Conservation (phyloP, 2,329 filamentous ascomycete species). For the Trichoderma sp. region DNA sequence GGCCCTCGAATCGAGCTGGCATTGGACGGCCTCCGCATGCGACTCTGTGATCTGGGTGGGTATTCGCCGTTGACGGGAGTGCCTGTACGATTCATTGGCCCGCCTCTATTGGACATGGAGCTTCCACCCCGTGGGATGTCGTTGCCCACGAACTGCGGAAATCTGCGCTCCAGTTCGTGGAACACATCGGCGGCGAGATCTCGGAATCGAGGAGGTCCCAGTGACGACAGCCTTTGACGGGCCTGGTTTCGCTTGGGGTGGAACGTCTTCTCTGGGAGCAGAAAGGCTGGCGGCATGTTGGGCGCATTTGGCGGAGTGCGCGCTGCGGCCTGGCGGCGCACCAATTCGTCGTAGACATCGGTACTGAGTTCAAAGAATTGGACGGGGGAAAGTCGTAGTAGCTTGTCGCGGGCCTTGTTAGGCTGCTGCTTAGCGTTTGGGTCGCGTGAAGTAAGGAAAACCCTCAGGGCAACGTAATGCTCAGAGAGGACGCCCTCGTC, state of each 20-base stretch:
- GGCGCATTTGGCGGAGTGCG: constrained; percentile 52
- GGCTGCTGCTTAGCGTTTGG: constrained; percentile 71
- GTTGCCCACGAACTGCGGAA: constrained; percentile 71
- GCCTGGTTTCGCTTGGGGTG: constrained; percentile 98
- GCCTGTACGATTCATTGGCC: constrained; percentile 56
- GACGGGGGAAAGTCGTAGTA: constrained; percentile 81
- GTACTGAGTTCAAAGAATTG: constrained; percentile 98
- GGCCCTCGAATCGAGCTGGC: constrained; percentile 57
- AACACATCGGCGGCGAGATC: constrained; percentile 95
- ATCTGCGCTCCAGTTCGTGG: constrained; percentile 86
- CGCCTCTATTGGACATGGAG: constrained; percentile 60
- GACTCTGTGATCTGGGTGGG: constrained; percentile 50
- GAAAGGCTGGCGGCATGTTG: constrained; percentile 62
- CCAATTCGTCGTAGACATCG: constrained; percentile 92
- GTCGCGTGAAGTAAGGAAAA: constrained; percentile 73
- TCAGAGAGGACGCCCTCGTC: constrained; percentile 65
- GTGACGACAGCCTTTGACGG: constrained; percentile 87
- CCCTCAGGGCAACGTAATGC: constrained; percentile 77
- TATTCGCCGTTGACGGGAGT: constrained; percentile 61
- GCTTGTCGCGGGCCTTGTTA: constrained; percentile 91
- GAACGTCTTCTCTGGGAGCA: constrained; percentile 83
- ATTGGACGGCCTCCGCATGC: constrained; percentile 58
- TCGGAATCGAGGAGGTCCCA: constrained; percentile 81
- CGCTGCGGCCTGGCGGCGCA: constrained; percentile 73
- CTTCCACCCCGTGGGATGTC: constrained; percentile 70